Conservation (phyloP, 495 filamentous ascomycete species). For the Annulohypoxylon stygium region DNA sequence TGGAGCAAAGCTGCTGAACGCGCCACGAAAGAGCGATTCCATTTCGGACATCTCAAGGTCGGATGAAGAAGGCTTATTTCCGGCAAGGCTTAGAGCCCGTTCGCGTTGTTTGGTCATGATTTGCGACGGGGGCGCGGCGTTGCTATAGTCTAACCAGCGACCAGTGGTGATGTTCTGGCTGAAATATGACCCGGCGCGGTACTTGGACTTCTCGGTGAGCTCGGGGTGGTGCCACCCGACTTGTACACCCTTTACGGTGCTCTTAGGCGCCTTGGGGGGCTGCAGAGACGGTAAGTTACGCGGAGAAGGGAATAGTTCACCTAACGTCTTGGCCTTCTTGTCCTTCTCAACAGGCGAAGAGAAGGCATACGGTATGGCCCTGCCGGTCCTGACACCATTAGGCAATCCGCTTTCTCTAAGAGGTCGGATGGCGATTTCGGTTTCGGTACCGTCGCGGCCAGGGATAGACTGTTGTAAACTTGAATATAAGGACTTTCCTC, state of each 20-base stretch:
- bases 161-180: constrained; percentile 70
- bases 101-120: constrained; percentile 77
- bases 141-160: constrained; percentile 77
- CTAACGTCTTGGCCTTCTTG: constrained; percentile 73
- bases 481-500: constrained; percentile 83
- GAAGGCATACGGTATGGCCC: constrained; percentile 67
- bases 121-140: constrained; percentile 68
- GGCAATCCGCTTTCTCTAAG: constrained; percentile 77
- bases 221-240: constrained; percentile 74
- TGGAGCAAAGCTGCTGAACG: constrained; percentile 90
- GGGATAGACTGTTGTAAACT: constrained; percentile 74
- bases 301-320: constrained; percentile 83
- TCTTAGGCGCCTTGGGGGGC: constrained; percentile 77
- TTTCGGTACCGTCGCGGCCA: constrained; percentile 50
- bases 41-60: constrained; percentile 72
- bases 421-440: constrained; percentile 52
- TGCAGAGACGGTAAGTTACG: constrained; percentile 73
- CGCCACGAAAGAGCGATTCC: constrained; percentile 81
- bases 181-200: constrained; percentile 67
- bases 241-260: constrained; percentile 69
- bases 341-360: constrained; percentile 54
- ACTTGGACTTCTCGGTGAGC: constrained; percentile 65
- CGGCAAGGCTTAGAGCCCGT: constrained; percentile 76
- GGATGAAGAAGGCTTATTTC: constrained; percentile 65
- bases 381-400: constrained; percentile 77